These are phyloP conservation scores for Oryza longistaminata DNA, from an alignment of 176 grass and related monocot species.

Conservation along the genomic window DNA sequence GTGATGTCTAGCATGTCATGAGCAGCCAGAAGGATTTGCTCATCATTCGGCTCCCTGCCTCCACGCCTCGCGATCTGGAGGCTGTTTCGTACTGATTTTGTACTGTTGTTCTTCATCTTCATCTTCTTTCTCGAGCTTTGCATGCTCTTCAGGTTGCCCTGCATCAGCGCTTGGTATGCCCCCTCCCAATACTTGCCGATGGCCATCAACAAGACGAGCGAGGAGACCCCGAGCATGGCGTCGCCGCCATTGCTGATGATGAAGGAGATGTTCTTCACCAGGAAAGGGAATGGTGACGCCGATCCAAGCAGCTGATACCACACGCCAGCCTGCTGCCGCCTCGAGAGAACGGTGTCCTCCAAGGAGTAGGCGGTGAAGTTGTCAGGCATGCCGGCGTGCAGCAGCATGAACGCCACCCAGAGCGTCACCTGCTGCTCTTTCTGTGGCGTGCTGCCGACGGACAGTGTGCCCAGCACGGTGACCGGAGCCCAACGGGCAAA, in stretches of 20 bases:
- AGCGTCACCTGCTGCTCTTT: not conserved
- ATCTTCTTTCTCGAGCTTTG: not conserved
- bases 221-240: not conserved
- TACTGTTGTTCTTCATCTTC: too few species aligned
- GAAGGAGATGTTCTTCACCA: too few species aligned
- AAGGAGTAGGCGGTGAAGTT: conserved; percentile 39
- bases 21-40: not conserved
- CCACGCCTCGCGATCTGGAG: not conserved
- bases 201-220: not conserved
- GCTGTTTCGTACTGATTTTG: too few species aligned
- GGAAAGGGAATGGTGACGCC: too few species aligned
- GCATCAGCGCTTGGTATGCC: not conserved
- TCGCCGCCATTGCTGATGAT: not conserved
- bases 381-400: conserved; percentile 35
- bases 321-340: not conserved
- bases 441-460: not conserved
- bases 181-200: conserved; percentile 6
- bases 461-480: conserved; percentile 28
- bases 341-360: conserved; percentile 31
- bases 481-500: conserved; percentile 32
- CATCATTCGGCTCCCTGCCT: not conserved
- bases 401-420: conserved; percentile 36
- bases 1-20: not conserved
- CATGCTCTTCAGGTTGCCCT: not conserved
- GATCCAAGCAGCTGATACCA: too few species aligned